phyloP scores from a whole-genome alignment of 78 protist genomes.

The Pigoraptor vietnamica region DNA sequence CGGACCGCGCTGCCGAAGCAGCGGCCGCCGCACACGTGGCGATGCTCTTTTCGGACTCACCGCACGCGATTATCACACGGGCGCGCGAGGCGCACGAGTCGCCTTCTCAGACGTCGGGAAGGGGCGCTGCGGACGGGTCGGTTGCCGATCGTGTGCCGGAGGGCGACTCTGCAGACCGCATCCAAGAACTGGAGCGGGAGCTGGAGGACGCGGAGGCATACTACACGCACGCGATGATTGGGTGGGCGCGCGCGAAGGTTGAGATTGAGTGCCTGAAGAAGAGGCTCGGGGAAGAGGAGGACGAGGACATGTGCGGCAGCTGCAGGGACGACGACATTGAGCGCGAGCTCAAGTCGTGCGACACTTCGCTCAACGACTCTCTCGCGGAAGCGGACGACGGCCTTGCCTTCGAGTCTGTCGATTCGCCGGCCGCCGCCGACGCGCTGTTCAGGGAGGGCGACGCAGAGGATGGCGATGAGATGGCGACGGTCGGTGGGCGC shows the following conservation, averaged over 20 bases:
- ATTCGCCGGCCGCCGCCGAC: not conserved
- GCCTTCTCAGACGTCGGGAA: not conserved
- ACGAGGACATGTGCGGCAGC: not conserved
- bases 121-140: not conserved
- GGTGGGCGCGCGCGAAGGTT: not conserved
- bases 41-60: not conserved
- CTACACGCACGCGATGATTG: not conserved
- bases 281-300: not conserved
- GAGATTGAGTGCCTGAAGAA: not conserved
- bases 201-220: not conserved
- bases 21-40: not conserved
- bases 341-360: too few species aligned
- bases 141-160: too few species aligned
- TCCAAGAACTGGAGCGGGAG: not conserved
- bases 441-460: not conserved
- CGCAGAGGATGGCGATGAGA: not conserved
- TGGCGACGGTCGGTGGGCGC: not conserved
- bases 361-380: not conserved
- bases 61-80: not conserved
- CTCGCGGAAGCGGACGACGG: not conserved
- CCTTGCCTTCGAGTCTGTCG: not conserved
- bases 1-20: not conserved
- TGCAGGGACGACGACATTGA: not conserved
- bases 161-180: too few species aligned
- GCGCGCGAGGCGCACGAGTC: not conserved